These are phyloP conservation scores for Metschnikowia gruessii DNA, from an alignment of 805 yeast genomes.

Conservation along the genomic window DNA sequence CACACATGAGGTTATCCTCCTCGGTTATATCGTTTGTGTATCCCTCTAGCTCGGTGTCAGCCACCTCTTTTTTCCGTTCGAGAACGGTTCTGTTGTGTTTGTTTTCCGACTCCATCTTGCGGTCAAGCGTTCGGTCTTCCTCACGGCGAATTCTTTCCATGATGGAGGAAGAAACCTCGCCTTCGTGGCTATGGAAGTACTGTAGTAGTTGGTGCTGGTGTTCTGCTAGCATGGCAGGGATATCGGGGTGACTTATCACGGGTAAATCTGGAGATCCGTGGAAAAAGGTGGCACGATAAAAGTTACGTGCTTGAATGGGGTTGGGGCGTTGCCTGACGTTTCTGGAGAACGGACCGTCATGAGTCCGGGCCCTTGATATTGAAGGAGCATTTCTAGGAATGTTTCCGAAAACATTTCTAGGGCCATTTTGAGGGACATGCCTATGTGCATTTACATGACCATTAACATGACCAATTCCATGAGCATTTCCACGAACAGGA, in stretches of 20 bases:
- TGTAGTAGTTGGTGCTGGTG: conserved; percentile 9
- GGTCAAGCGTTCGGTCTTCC: conserved; percentile 36
- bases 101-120: conserved; percentile 31
- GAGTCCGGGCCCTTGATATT: neutral
- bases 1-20: conserved; percentile 38
- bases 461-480: too few species aligned
- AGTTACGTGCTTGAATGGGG: neutral
- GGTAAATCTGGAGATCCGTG: neutral
- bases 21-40: conserved; percentile 32
- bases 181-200: conserved; percentile 5
- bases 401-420: too few species aligned
- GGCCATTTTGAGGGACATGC: too few species aligned
- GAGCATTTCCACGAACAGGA: neutral
- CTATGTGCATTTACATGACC: too few species aligned
- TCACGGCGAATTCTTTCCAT: conserved; percentile 41
- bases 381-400: neutral
- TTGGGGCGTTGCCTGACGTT: conserved; percentile 13
- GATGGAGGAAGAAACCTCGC: conserved; percentile 25
- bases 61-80: conserved; percentile 27
- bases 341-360: conserved; percentile 2
- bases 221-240: conserved; percentile 9
- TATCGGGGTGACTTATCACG: conserved; percentile 1
- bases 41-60: conserved; percentile 24
- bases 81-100: conserved; percentile 29
- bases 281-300: conserved; percentile 1